phyloP scores from a whole-genome alignment of 2,329 filamentous ascomycete species.

The Knufia fluminis region DNA sequence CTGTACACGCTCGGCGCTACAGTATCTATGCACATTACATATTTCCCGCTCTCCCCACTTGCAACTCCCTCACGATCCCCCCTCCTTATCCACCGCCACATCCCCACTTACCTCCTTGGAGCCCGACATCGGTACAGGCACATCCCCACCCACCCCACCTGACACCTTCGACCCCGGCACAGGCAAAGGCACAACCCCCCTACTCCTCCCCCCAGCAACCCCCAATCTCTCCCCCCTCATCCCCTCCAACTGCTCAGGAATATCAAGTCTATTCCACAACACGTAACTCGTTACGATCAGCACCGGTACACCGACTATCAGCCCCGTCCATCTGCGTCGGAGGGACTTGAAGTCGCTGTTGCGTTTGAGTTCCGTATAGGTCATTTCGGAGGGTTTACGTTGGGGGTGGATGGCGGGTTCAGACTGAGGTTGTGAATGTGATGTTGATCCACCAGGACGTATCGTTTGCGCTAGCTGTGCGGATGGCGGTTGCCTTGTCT shows the following conservation, averaged over 20 bases:
- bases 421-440: not conserved
- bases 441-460: not conserved
- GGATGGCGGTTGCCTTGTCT: not conserved
- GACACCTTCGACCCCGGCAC: too few relatives aligned
- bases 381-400: conserved; percentile 12
- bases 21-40: not conserved
- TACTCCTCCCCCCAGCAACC: not conserved
- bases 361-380: conserved; percentile 14
- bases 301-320: conserved; percentile 20
- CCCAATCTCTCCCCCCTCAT: not conserved
- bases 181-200: not conserved
- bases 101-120: not conserved
- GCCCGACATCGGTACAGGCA: too few relatives aligned
- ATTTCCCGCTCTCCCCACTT: not conserved
- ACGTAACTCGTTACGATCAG: conserved; percentile 18
- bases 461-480: not conserved
- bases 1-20: conserved; percentile 1
- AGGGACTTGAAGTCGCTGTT: conserved; percentile 14
- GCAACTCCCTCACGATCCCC: not conserved
- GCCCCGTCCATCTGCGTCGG: conserved; percentile 12
- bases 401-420: not conserved
- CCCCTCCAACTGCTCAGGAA: not conserved
- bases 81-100: not conserved
- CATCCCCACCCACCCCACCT: too few relatives aligned
- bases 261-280: conserved; percentile 15